Conservation (phyloP, 768 basidiomycete species). For the Leucosporidium scottii region DNA sequence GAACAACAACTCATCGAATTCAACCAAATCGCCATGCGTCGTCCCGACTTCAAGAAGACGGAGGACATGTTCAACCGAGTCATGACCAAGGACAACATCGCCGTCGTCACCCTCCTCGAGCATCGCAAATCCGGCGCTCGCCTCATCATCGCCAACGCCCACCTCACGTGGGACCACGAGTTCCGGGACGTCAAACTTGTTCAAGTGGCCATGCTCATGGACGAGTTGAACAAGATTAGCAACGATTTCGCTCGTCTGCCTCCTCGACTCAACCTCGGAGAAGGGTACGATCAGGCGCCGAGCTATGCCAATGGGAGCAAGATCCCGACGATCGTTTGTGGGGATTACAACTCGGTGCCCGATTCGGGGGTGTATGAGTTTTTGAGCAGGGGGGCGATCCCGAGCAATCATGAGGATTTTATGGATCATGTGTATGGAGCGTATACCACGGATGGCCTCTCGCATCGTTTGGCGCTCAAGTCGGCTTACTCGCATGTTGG, state of each 20-base stretch:
- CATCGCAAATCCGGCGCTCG: constrained; percentile 78
- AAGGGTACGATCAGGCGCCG: constrained; percentile 48
- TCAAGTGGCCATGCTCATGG: constrained; percentile 82
- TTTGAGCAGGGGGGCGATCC: constrained; percentile 61
- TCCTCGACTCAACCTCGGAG: constrained; percentile 45
- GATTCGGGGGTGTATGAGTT: constrained; percentile 86
- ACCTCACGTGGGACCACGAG: constrained; percentile 86
- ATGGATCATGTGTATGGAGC: constrained; percentile 82
- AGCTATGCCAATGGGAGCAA: constrained; percentile 72
- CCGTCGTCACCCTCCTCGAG: constrained; percentile 78
- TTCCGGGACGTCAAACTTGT: constrained; percentile 96
- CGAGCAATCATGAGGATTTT: constrained; percentile 74
- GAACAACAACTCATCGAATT: constrained; percentile 93
- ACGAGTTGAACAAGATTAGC: constrained; percentile 86
- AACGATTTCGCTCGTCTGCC: constrained; percentile 78
- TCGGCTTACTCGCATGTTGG: constrained; percentile 65
- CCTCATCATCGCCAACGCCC: constrained; percentile 73
- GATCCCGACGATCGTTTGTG: constrained; percentile 84
- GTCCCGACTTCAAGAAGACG: constrained; percentile 88
- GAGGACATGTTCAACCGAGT: constrained; percentile 99
- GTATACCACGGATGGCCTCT: constrained; percentile 82
- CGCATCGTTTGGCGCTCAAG: constrained; percentile 72
- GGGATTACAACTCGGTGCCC: constrained; percentile 92
- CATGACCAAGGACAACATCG: constrained; percentile 87
- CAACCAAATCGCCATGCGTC: constrained; percentile 82